phyloP scores from a whole-genome alignment of 139 green algal species.

The Nannochloris sp. region DNA sequence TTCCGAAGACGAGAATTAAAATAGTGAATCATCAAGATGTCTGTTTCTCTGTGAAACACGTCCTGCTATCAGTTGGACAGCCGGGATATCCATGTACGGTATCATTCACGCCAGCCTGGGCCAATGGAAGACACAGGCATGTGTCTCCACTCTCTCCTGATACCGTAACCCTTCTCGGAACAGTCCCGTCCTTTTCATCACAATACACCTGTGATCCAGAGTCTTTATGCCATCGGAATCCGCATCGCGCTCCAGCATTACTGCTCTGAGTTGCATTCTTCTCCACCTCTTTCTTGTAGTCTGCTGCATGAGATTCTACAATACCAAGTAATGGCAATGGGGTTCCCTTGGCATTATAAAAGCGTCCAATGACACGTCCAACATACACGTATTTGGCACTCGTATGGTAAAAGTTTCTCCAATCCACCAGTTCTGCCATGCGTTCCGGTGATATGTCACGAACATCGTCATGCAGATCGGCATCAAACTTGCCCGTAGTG shows the following conservation, averaged over 20 bases:
- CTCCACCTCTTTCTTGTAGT: not conserved
- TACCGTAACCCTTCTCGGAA: not conserved
- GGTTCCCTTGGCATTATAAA: constrained; percentile 30
- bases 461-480: constrained; percentile 49
- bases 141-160: too few relatives aligned
- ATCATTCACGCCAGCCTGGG: too few relatives aligned
- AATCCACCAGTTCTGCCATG: constrained; percentile 34
- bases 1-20: too few relatives aligned
- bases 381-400: constrained; percentile 26
- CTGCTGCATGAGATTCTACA: constrained; percentile 4
- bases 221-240: not conserved
- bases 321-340: constrained; percentile 19
- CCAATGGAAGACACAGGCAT: too few relatives aligned
- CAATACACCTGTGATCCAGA: constrained; percentile 5
- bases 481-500: constrained; percentile 45
- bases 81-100: not conserved
- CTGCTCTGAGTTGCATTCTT: not conserved
- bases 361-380: constrained; percentile 31
- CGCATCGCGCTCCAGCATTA: not conserved
- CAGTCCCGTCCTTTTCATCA: not conserved
- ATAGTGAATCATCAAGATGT: too few relatives aligned
- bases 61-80: not conserved
- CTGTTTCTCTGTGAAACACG: too few relatives aligned
- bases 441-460: constrained; percentile 38
- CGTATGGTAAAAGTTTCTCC: constrained; percentile 53